Evolutionary conservation across 768 basidiomycete species (phyloP).

Genomic region (Punctularia strigosozonata): DNA sequence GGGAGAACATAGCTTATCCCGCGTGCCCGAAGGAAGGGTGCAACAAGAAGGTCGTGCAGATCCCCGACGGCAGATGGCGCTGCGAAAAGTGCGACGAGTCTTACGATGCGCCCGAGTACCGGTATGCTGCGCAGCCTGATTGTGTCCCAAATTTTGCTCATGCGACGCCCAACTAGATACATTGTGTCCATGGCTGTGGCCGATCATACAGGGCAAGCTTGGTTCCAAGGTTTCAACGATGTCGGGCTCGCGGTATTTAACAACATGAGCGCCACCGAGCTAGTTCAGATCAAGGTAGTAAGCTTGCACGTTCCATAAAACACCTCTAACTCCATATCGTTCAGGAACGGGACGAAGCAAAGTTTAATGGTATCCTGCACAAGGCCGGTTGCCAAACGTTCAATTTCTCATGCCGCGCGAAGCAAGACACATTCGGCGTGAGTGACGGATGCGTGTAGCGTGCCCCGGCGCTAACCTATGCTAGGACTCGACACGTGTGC

Average conservation of each 20-base stretch:
- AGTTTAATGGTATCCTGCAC: constrained; percentile 47
- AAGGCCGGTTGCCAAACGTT: constrained; percentile 57
- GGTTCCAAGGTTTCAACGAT: constrained; percentile 96
- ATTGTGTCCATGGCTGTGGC: constrained; percentile 78
- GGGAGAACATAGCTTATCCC: constrained; percentile 75
- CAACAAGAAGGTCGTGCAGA: constrained; percentile 79
- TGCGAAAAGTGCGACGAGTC: constrained; percentile 88
- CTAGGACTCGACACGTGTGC: constrained; percentile 72
- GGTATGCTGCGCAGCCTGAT: constrained; percentile 36
- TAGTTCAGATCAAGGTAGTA: constrained; percentile 59
- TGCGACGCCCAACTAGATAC: too few species aligned
- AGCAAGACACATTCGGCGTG: constrained; percentile 79
- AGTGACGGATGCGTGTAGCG: constrained; percentile 13
- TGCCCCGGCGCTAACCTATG: constrained; percentile 3
- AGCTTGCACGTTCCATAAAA: not conserved
- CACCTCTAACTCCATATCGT: not conserved
- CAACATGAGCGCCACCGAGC: constrained; percentile 68
- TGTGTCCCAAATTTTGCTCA: constrained; percentile 4
- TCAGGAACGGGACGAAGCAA: constrained; percentile 48
- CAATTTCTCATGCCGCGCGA: constrained; percentile 80
- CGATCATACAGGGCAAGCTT: constrained; percentile 83
- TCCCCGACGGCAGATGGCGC: constrained; percentile 62
- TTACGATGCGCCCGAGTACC: constrained; percentile 61
- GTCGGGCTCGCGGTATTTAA: constrained; percentile 66
- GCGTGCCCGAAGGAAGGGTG: constrained; percentile 75